These are phyloP conservation scores for Phytomonas sp. DNA, from an alignment of 208 protist species.

Conservation along the genomic window DNA sequence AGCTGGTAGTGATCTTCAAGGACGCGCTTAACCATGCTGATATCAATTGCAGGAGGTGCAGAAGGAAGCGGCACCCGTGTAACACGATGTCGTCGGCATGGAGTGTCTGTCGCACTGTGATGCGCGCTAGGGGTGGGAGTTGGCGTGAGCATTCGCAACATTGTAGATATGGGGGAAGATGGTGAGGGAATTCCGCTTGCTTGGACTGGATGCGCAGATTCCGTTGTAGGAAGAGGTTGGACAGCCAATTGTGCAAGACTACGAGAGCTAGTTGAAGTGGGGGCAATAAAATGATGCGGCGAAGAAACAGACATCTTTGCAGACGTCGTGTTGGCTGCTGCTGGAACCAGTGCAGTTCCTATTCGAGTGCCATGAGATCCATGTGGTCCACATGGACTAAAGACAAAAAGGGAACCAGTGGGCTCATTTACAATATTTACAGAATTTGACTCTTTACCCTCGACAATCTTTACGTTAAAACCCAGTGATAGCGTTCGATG, in stretches of 20 bases:
- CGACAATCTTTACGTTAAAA: neutral
- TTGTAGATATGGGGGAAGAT: neutral
- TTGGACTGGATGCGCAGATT: neutral
- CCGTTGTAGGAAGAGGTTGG: neutral
- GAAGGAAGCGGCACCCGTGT: slow-evolving; percentile 46
- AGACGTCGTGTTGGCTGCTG: neutral
- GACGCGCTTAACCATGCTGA: slow-evolving; percentile 36
- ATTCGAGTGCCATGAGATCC: neutral
- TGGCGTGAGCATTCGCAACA: neutral
- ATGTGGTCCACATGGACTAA: neutral
- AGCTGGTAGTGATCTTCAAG: slow-evolving; percentile 63
- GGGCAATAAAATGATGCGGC: neutral
- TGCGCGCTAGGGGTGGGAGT: slow-evolving; percentile 32
- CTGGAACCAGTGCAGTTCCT: neutral
- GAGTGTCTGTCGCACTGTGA: slow-evolving; percentile 17
- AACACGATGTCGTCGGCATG: slow-evolving; percentile 35
- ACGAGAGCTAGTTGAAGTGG: neutral
- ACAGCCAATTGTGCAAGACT: neutral
- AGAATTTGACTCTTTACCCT: neutral
- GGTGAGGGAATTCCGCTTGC: neutral
- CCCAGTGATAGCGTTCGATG: neutral
- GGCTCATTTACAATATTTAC: neutral
- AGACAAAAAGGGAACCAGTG: neutral
- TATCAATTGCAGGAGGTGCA: slow-evolving; percentile 34
- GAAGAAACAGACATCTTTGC: neutral